phyloP scores from a whole-genome alignment of 768 basidiomycete species.

The Pleurotus ostreatus region DNA sequence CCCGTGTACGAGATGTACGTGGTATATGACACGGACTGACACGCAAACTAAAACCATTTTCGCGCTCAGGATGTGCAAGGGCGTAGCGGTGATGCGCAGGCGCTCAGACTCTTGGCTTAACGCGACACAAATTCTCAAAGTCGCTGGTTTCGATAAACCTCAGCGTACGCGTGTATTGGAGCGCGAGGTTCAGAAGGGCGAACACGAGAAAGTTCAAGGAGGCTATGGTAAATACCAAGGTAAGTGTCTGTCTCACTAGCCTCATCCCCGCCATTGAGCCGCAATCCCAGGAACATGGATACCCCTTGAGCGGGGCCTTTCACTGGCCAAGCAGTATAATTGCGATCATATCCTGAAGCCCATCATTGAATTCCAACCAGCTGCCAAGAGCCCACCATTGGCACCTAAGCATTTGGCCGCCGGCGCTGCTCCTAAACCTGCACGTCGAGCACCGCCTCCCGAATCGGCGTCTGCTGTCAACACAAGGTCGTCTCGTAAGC shows the following conservation, averaged over 20 bases:
- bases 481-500: slow-evolving; percentile 62
- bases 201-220: slow-evolving; percentile 98
- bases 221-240: slow-evolving; percentile 99
- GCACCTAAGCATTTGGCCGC: slow-evolving; percentile 96
- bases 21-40: slow-evolving; percentile 28
- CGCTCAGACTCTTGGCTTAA: slow-evolving; percentile 97
- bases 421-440: slow-evolving; percentile 47
- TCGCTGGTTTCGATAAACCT: slow-evolving; percentile 98
- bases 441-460: slow-evolving; percentile 38
- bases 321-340: slow-evolving; percentile 87
- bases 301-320: slow-evolving; percentile 85
- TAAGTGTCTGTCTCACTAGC: slow-evolving; percentile 29
- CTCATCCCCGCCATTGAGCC: slow-evolving; percentile 13
- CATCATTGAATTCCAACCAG: slow-evolving; percentile 91
- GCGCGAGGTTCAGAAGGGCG: slow-evolving; percentile 96
- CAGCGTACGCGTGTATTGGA: slow-evolving; percentile 96
- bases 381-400: slow-evolving; percentile 85
- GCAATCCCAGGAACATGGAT: slow-evolving; percentile 82
- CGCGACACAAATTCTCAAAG: slow-evolving; percentile 98
- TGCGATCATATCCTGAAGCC: slow-evolving; percentile 84
- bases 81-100: slow-evolving; percentile 96
- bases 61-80: slow-evolving; percentile 83
- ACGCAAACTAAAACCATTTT: slow-evolving; percentile 30
- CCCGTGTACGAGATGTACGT: slow-evolving; percentile 90
- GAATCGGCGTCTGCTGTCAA: slow-evolving; percentile 33